These are phyloP conservation scores for Oryza meridionalis DNA, from an alignment of 176 grass and related monocot species.

Conservation along the genomic window DNA sequence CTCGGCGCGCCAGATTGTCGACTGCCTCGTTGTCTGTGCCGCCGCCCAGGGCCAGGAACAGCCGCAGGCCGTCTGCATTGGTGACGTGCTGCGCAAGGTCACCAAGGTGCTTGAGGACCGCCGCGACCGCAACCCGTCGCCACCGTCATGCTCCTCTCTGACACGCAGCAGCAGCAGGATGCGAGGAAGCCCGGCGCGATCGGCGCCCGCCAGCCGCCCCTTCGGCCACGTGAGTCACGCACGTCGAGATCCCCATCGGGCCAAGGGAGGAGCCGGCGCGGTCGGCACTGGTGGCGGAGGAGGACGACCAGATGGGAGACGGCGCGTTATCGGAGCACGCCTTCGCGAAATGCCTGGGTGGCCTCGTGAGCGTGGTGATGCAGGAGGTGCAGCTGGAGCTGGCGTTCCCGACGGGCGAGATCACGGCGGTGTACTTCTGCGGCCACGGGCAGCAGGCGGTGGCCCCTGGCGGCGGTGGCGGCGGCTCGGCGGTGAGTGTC, in stretches of 20 bases:
- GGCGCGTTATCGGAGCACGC: constrained; percentile 53
- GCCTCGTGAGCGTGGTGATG: constrained; percentile 89
- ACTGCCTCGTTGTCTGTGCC: no score
- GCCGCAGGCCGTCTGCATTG: constrained; percentile 48
- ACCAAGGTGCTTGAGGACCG: constrained; percentile 94
- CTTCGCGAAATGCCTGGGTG: constrained; percentile 83
- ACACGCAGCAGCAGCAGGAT: constrained; percentile 55
- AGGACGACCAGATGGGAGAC: no score
- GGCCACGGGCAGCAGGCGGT: constrained; percentile 59
- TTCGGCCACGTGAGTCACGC: constrained; percentile 65
- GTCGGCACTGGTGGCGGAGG: constrained; percentile 30
- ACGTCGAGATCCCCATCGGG: constrained; percentile 80
- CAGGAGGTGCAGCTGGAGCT: constrained; percentile 80
- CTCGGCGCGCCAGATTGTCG: no score
- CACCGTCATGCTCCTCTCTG: constrained; percentile 93
- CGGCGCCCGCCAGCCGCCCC: constrained; percentile 41
- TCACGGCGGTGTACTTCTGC: constrained; percentile 75
- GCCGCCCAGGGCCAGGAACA: constrained; percentile 44
- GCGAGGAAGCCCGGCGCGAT: no score
- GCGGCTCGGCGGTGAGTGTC: constrained; percentile 22
- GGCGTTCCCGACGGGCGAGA: constrained; percentile 63
- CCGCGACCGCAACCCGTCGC: constrained; percentile 78
- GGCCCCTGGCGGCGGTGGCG: constrained; percentile 18
- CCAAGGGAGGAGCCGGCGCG: constrained; percentile 10
- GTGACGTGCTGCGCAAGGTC: constrained; percentile 85